Percentiles rank a stretch among this genome's conserved stretches.
Evolutionary conservation across 768 basidiomycete species (phyloP).

Genomic region (Psilocybe azurescens): DNA sequence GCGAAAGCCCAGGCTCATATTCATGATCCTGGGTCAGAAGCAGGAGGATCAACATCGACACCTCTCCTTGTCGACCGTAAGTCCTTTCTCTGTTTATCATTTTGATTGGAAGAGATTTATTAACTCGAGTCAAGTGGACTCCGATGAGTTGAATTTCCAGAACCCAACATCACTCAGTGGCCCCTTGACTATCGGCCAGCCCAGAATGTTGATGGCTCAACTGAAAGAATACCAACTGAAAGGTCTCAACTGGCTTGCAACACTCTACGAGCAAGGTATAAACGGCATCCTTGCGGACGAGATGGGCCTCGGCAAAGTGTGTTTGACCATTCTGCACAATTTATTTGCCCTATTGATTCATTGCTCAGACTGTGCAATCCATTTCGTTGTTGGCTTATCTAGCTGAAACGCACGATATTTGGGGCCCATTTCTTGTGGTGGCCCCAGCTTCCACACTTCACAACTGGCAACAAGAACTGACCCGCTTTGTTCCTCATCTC

Average conservation of each 20-base stretch:
- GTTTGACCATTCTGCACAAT: conserved; percentile 12
- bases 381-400: conserved; percentile 96
- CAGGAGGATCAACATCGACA: conserved; percentile 30
- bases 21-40: conserved; percentile 49
- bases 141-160: conserved; percentile 98
- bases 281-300: conserved; percentile 99
- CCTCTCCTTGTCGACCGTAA: conserved; percentile 75
- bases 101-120: background rate
- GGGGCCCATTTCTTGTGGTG: conserved; percentile 99
- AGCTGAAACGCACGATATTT: conserved; percentile 96
- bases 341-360: conserved; percentile 6
- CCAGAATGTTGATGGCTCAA: conserved; percentile 94
- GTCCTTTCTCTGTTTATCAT: conserved; percentile 27
- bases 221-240: conserved; percentile 99
- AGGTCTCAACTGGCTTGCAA: conserved; percentile 97
- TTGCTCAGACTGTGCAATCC: conserved; percentile 88
- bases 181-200: conserved; percentile 85
- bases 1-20: conserved; percentile 60
- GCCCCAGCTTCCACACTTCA: conserved; percentile 97
- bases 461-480: conserved; percentile 99
- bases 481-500: conserved; percentile 91
- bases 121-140: conserved; percentile 66
- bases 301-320: conserved; percentile 93
- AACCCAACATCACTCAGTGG: conserved; percentile 93
- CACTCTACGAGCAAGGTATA: conserved; percentile 98